phyloP scores from a whole-genome alignment of 768 basidiomycete species.

The Hygrophoropsis aurantiaca region DNA sequence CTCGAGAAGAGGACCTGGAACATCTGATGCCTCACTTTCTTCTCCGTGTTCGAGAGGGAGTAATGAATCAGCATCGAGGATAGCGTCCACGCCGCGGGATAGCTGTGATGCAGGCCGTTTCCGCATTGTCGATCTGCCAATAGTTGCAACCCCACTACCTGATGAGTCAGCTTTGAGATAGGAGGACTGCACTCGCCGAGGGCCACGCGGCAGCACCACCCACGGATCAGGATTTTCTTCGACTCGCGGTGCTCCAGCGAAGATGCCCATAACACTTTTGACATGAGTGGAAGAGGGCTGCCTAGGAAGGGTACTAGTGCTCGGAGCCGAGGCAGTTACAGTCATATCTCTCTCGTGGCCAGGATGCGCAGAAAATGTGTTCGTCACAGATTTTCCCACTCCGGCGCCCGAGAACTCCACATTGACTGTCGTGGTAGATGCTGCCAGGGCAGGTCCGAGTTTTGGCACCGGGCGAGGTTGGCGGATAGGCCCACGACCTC shows the following conservation, averaged over 20 bases:
- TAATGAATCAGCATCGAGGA: constrained; percentile 56
- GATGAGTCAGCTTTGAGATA: constrained; percentile 15
- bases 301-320: constrained; percentile 11
- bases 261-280: constrained; percentile 75
- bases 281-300: constrained; percentile 16
- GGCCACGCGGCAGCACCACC: constrained; percentile 59
- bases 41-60: constrained; percentile 26
- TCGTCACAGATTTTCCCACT: constrained; percentile 54
- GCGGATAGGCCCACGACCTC: constrained; percentile 19
- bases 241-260: constrained; percentile 77
- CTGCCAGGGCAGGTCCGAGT: constrained; percentile 78
- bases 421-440: constrained; percentile 90
- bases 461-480: constrained; percentile 70
- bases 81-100: constrained; percentile 75
- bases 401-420: constrained; percentile 89
- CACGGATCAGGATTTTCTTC: constrained; percentile 59
- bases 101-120: constrained; percentile 31
- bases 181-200: constrained; percentile 28
- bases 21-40: constrained; percentile 41
- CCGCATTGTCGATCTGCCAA: constrained; percentile 16
- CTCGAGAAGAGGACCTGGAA: constrained; percentile 55
- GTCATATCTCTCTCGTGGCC: constrained; percentile 11
- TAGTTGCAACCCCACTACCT: constrained; percentile 24
- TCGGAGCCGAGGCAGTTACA: neutral
- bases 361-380: constrained; percentile 34